These are phyloP conservation scores for Eremothecium cymbalariae DNA, from an alignment of 1,139 yeast genomes.

Conservation along the genomic window DNA sequence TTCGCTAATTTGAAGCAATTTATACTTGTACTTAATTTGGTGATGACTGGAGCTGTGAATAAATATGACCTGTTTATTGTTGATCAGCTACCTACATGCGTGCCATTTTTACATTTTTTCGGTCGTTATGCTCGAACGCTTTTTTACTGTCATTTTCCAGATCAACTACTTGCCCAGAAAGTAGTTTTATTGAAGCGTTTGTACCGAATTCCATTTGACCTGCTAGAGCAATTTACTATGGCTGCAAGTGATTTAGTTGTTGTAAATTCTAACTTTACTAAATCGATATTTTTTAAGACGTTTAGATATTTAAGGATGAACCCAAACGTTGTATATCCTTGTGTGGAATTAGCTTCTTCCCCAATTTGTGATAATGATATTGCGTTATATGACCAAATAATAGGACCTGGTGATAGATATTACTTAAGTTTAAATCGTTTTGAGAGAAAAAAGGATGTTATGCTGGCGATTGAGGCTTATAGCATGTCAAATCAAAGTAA, in stretches of 20 bases:
- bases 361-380: conserved; percentile 18
- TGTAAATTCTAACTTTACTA: conserved; percentile 83
- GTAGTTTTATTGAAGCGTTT: conserved; percentile 47
- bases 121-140: conserved; percentile 40
- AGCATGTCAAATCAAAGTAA: conserved; percentile 32
- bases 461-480: conserved; percentile 64
- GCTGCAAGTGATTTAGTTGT: conserved; percentile 68
- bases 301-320: conserved; percentile 36
- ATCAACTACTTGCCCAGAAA: conserved; percentile 63
- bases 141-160: conserved; percentile 96
- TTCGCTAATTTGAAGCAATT: conserved; percentile 82
- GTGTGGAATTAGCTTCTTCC: conserved; percentile 47
- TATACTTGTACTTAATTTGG: conserved; percentile 47
- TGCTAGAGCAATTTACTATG: conserved; percentile 73
- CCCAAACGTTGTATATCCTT: conserved; percentile 82
- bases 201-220: conserved; percentile 77
- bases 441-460: conserved; percentile 78
- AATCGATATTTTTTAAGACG: conserved; percentile 54
- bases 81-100: conserved; percentile 81
- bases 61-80: conserved; percentile 67
- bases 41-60: conserved; percentile 41
- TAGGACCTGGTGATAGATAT: conserved; percentile 26
- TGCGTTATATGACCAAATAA: conserved; percentile 15
- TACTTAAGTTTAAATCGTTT: conserved; percentile 79
- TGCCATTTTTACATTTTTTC: conserved; percentile 61